Base-by-base conservation (phyloP, 148 eudicot genomes). In the Nyssa sinensis region DNA sequence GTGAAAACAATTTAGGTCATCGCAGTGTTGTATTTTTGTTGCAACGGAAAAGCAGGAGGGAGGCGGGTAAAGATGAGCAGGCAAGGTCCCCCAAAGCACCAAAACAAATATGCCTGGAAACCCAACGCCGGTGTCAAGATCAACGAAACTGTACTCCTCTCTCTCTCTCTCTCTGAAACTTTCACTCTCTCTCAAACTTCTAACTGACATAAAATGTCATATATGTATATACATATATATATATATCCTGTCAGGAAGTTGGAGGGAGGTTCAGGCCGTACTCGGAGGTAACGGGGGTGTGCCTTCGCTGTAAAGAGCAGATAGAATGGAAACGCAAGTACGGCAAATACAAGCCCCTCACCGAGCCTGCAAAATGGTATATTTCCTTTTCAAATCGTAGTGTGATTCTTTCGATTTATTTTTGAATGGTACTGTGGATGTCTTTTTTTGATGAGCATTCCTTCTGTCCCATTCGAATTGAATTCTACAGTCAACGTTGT, bases 311-410 rank as follows among this genome's bases (percentile, higher is more conserved):
- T 74, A 90, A 74, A 66, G 96, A 90, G n/a, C 97, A 95, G 75
- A 95, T 95, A 65, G 97, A 90, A 69, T 95, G 98, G 98, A 95
- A 95, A 58, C 96, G 98, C 70, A 95, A 89, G 77, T 95, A 95
- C 62, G 98, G 98, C 69, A 95, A 95, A 78, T 95, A 95, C 83
- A 95, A 95, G 76, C 79, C 90, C 67, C 86, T 95, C 4, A 62
- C 82, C 9, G 96, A 95, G 72, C 93, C 97, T 59, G 81, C 97
- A 17, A 94, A 94, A 81, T 94, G 98, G 98, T 93, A n/a, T 14
- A 44, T 44, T 10, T 5, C 14, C 16, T 44, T 3, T 11, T 44
- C 44, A 14, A 44, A 1, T 44, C 12, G 16, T 44, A 1, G 51
- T n/a, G n/a, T n/a, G n/a, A 37, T 55, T 55, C 1, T 55, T 55